Evolutionary conservation across 73 alveolate genomes (phyloP), one percentile per base, ranked within the genome.

Genomic region (Paramecium bursaria): DNA sequence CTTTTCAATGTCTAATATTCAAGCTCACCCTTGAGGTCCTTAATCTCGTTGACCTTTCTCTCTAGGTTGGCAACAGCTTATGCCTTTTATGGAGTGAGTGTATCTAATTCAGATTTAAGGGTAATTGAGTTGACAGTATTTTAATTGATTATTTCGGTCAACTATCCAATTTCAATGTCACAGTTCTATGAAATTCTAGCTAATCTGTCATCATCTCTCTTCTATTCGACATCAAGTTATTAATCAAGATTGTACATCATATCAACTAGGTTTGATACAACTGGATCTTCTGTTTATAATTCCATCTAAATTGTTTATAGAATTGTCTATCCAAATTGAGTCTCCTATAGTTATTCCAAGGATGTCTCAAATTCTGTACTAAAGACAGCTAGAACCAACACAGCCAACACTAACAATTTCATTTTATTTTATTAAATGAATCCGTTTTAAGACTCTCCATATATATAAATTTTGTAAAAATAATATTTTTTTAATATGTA

Each of bases 261-360:
- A 27, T 67, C 44, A 42, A 67, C 44, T 67, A 67, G 46, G 39
- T 67, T 67, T 2, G 82, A 31, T 39, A 67, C 60, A 4, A 67
- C 82, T 39, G 82, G 82, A 35, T 67, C 55, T 25, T 47, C 82
- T 39, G 82, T 67, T 67, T 67, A 67, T 35, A 67, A 42, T 67
- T 67, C 82, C 82, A 67, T 67, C 23, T 25, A 42, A 67, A 67
- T 67, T 14, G 82, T 67, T 67, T 67, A 47, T n/a, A 67, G 50
- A 17, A 67, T 67, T 33, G 82, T 67, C 19, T 67, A 67, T 11
- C 82, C 82, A 67, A 67, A 67, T 10, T 67, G 33, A 25, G 82
- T 25, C 60, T n/a, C 33, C 82, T 67, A 31, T 35, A 67, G 44
- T 33, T 67, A 35, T 67, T 31, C 53, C 6, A 67, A 35, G 15